Evolutionary conservation across 2,329 filamentous ascomycete species (phyloP), one percentile per base, ranked within the genome.

Genomic region (Pseudogymnoascus sp.): DNA sequence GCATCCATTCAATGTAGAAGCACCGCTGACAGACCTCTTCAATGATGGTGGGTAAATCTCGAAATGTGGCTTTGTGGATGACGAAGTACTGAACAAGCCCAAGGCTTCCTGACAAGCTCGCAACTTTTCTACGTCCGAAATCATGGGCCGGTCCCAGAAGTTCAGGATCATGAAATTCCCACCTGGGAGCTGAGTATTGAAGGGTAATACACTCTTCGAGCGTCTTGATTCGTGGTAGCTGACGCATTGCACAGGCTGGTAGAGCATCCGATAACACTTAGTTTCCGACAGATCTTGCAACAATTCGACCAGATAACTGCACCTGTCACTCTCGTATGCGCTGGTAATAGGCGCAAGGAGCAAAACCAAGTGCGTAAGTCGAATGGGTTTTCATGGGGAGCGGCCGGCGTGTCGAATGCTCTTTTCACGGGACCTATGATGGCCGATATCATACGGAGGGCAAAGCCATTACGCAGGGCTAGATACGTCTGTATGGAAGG

Each of bases 381-480:
- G 1, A 96, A 96, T 70, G 93, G 93, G 0, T 97, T 97, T 77
- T 96, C 91, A 2, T 97, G 93, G 93, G 93, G 93, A 37, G 81
- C 93, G 0, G 92, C 90, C 3, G 93, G 92, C 24, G 74, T 97
- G 5, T 96, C 91, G 0, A 97, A 91, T 0, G 91, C 91, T 0
- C 77, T 96, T 0, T 97, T 90, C 81, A 97, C 93, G 0, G 93
- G 93, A 22, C 89, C 92, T 0, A 78, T 88, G 41, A 85, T 96
- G 74, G 81, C 80, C 1, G 88, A 93, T 65, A 75, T 96, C 3
- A 79, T 96, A 14, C 81, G 79, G 64, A 81, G 79, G 66, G 91
- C 91, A 2, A 84, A 78, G 64, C 91, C 91, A 0, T 79, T 81
- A 68, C 82, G 87, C 64, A 84, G 83, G 61, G 92, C 91, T 1